These are phyloP conservation scores for Bimuria novae-zelandiae DNA, from an alignment of 2,329 filamentous ascomycete genomes.

Conservation along the genomic window DNA sequence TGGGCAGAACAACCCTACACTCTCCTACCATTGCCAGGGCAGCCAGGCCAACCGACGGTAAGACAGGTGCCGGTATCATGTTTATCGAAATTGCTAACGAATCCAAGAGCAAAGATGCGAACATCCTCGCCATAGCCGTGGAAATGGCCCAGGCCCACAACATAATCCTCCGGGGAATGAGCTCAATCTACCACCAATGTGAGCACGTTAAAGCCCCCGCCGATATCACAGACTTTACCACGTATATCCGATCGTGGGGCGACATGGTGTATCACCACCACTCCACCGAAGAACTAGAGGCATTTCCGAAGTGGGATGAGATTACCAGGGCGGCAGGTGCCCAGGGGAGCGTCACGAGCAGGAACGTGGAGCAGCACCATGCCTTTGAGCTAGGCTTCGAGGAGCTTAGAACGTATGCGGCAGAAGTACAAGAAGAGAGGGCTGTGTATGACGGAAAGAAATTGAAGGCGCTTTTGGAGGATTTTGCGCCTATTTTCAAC, in stretches of 20 bases:
- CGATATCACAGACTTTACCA: slow-evolving; percentile 33
- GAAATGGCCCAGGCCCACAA: slow-evolving; percentile 46
- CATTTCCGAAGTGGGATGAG: slow-evolving; percentile 44
- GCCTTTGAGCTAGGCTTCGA: slow-evolving; percentile 38
- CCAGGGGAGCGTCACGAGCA: slow-evolving; percentile 31
- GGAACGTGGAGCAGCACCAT: slow-evolving; percentile 40
- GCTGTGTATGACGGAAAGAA: slow-evolving; percentile 16
- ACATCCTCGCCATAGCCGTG: slow-evolving; percentile 32
- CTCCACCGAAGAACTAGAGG: slow-evolving; percentile 37
- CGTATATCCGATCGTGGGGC: slow-evolving; percentile 39
- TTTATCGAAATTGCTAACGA: slow-evolving; percentile 16
- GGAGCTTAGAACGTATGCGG: slow-evolving; percentile 30
- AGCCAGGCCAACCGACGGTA: slow-evolving; percentile 9
- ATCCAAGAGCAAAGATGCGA: slow-evolving; percentile 37
- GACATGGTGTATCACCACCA: slow-evolving; percentile 47
- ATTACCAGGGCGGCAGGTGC: slow-evolving; percentile 29
- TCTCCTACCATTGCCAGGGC: slow-evolving; percentile 19
- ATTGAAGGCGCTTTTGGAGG: slow-evolving; percentile 21
- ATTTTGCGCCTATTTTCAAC: slow-evolving; percentile 21
- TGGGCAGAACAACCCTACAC: slow-evolving; percentile 22
- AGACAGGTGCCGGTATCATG: not conserved
- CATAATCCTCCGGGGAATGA: slow-evolving; percentile 42
- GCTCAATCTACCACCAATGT: slow-evolving; percentile 44
- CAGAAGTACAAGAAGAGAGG: slow-evolving; percentile 5
- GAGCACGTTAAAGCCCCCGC: slow-evolving; percentile 20